Percentiles rank a stretch among this genome's conserved stretches.
These are phyloP conservation scores for Citrus medica DNA, from an alignment of 345 rosid genomes.

Conservation along the genomic window DNA sequence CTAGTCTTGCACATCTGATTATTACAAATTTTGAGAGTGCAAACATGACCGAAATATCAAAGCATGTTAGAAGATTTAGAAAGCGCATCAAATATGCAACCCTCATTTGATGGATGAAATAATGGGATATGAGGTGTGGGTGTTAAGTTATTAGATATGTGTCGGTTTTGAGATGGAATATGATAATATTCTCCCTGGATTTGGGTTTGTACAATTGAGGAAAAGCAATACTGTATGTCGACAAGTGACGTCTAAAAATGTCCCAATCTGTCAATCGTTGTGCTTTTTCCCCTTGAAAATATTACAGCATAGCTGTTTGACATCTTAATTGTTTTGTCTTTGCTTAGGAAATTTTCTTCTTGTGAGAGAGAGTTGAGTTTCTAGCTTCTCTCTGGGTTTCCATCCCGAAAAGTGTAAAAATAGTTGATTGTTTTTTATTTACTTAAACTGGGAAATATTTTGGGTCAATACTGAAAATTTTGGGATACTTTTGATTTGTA, in stretches of 20 bases:
- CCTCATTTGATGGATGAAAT: neutral
- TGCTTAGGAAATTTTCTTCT: neutral
- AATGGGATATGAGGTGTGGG: neutral
- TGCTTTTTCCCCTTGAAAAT: neutral
- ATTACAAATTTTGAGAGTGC: neutral
- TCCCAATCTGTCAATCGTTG: neutral
- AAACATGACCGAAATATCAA: neutral
- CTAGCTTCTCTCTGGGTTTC: neutral
- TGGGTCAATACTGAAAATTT: neutral
- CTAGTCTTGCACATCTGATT: neutral
- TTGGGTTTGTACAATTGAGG: neutral
- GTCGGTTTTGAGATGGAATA: slow-evolving; percentile 10
- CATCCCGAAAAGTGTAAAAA: too few species aligned
- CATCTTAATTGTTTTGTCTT: neutral
- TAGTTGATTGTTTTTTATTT: too few species aligned
- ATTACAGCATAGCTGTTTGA: neutral
- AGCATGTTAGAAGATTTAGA: slow-evolving; percentile 2
- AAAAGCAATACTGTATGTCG: neutral
- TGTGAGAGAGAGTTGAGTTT: neutral
- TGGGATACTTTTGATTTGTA: neutral
- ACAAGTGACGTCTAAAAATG: neutral
- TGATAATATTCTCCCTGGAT: neutral
- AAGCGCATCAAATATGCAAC: neutral
- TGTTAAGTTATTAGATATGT: neutral
- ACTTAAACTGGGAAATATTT: neutral